Evolutionary conservation across 768 basidiomycete genomes (phyloP), one percentile per base, ranked within the genome.

Genomic region (Mrakia hoshinonis): DNA sequence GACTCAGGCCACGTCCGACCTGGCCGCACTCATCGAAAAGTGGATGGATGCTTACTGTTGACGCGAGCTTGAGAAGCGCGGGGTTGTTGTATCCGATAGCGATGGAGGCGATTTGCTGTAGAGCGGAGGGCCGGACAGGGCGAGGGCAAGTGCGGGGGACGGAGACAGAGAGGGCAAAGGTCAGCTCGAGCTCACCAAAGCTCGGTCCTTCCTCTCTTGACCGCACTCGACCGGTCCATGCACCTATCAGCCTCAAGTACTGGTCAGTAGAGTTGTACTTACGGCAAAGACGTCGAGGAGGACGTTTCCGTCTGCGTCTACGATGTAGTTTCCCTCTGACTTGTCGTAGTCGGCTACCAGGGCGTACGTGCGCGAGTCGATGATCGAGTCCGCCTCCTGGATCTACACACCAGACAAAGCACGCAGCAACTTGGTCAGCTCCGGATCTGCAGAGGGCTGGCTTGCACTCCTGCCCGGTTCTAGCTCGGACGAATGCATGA

Each of bases 301-400:
- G 48, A 73, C 73, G 75, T 82, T 82, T 12, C 80, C 81, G 70
- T 82, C 82, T 2, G 77, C 82, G 68, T 82, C 82, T 24, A 78
- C 77, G 5, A 82, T 55, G 75, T 79, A 82, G 76, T 82, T 82
- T 15, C 79, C 76, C 31, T 52, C 20, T 1, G 72, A 73, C 36
- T 34, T 49, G 4, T 73, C 55, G 62, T 73, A 73, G 34, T 73
- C 72, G 18, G 61, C 72, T 0, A 74, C 64, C 20, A 74, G 38
- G 22, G 52, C 63, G 54, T 75, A 69, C 18, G 75, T 73, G 2
- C 75, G 65, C 22, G 68, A 47, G 39, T 75, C 75, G 48, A 66
- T 66, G 64, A 66, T 66, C 26, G 43, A 4, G 47, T 26, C 46
- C 15, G 29, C 7, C 2, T 66, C 64, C 24, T 48, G 26, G 43